Percentiles rank a stretch among this genome's conserved stretches.
Conservation (phyloP, 2,329 filamentous ascomycete species). For the Lojkania enalia region DNA sequence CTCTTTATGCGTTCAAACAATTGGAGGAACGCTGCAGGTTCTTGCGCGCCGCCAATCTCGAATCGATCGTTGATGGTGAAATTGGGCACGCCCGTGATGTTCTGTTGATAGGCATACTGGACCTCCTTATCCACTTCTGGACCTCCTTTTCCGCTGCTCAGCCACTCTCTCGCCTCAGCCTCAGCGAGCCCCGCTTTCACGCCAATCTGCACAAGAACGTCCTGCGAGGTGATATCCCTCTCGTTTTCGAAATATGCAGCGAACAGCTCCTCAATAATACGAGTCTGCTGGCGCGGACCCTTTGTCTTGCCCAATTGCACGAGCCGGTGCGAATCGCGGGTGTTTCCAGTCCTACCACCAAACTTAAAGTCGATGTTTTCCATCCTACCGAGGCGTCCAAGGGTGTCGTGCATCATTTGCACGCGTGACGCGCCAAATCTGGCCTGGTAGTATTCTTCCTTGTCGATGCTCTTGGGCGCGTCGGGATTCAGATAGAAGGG, state of each 20-base stretch:
- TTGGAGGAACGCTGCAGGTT: slow-evolving; percentile 66
- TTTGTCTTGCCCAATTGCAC: slow-evolving; percentile 60
- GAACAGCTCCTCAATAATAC: slow-evolving; percentile 47
- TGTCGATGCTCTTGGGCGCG: slow-evolving; percentile 59
- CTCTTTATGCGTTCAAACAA: slow-evolving; percentile 65
- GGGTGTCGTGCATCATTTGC: slow-evolving; percentile 59
- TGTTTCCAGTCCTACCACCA: slow-evolving; percentile 72
- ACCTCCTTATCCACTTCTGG: slow-evolving; percentile 53
- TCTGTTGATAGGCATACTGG: slow-evolving; percentile 48
- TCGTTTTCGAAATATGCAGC: slow-evolving; percentile 53
- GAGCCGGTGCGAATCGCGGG: slow-evolving; percentile 76
- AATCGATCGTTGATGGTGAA: slow-evolving; percentile 72
- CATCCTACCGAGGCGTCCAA: slow-evolving; percentile 60
- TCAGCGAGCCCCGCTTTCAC: slow-evolving; percentile 50
- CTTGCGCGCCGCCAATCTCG: slow-evolving; percentile 72
- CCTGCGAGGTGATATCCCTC: slow-evolving; percentile 50
- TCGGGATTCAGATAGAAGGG: slow-evolving; percentile 80
- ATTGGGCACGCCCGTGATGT: slow-evolving; percentile 71
- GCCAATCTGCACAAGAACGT: slow-evolving; percentile 47
- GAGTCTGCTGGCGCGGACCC: slow-evolving; percentile 52
- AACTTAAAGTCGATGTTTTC: slow-evolving; percentile 76
- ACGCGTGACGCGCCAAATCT: slow-evolving; percentile 68
- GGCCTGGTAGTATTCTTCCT: slow-evolving; percentile 60
- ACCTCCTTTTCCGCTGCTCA: slow-evolving; percentile 50
- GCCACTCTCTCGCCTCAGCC: slow-evolving; percentile 49